Conservation (phyloP, 345 rosid genomes). For the Populus davidiana region DNA sequence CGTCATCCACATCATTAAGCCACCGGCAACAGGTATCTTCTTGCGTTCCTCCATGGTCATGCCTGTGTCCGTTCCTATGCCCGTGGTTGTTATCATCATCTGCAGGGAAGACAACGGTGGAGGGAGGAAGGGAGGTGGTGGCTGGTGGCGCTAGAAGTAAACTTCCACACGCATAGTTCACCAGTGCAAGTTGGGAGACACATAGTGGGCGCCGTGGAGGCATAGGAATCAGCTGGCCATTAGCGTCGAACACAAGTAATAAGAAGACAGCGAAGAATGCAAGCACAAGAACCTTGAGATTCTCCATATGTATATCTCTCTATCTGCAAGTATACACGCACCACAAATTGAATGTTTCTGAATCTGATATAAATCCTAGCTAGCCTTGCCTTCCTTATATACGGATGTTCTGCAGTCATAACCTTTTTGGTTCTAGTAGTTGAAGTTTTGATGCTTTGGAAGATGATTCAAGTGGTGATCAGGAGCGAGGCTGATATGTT, state of each 20-base stretch:
- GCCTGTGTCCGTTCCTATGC: slow-evolving; percentile 16
- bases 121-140: background rate
- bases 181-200: slow-evolving; percentile 26
- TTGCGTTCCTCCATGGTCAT: background rate
- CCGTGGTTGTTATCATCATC: background rate
- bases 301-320: slow-evolving; percentile 8
- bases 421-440: slow-evolving; percentile 4
- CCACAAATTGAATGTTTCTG: background rate
- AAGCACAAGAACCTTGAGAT: background rate
- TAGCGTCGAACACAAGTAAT: background rate
- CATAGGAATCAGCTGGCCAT: background rate
- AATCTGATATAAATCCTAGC: background rate
- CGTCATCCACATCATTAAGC: slow-evolving; percentile 60
- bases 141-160: background rate
- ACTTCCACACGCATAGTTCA: slow-evolving; percentile 21
- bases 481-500: slow-evolving; percentile 1
- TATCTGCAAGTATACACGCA: background rate
- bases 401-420: background rate
- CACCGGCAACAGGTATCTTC: slow-evolving; percentile 70
- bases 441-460: slow-evolving; percentile 15
- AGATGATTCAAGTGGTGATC: slow-evolving; percentile 4
- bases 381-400: background rate
- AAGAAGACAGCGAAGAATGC: background rate
- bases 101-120: background rate
- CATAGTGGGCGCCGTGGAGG: slow-evolving; percentile 22